These are phyloP conservation scores for Petunia hybrid DNA, from an alignment of 305 asterid genomes.

Conservation along the genomic window DNA sequence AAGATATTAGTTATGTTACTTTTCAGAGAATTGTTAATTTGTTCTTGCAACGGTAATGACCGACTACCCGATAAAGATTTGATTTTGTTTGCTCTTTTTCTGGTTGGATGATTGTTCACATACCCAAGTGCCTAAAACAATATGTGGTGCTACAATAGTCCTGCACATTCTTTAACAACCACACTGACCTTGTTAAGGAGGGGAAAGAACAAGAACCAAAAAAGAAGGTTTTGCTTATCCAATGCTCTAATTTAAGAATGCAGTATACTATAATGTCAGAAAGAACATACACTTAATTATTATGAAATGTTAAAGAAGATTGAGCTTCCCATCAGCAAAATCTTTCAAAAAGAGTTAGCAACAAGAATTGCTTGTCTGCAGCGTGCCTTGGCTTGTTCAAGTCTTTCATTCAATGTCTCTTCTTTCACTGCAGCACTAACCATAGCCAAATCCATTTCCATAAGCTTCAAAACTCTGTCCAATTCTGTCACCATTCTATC, in stretches of 20 bases:
- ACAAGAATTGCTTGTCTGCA: constrained; percentile 93
- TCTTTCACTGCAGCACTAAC: constrained; percentile 78
- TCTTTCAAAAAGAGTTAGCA: constrained; percentile 67
- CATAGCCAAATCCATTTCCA: constrained; percentile 96
- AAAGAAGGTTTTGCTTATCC: neutral
- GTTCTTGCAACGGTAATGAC: neutral
- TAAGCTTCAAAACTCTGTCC: constrained; percentile 77
- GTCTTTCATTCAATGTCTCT: constrained; percentile 72
- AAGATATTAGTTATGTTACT: neutral
- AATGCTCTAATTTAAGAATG: neutral
- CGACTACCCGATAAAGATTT: neutral
- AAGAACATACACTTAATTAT: neutral
- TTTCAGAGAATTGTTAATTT: neutral
- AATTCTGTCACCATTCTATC: constrained; percentile 86
- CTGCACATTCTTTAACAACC: neutral
- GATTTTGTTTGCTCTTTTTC: no score
- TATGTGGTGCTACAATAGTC: neutral
- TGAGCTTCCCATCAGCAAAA: neutral
- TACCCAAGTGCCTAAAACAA: neutral
- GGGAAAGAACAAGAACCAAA: neutral
- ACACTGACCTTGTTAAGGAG: neutral
- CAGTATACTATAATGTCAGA: neutral
- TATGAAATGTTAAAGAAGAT: neutral
- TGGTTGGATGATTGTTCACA: neutral
- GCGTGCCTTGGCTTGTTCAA: constrained; percentile 77